These are phyloP conservation scores for Sextonia rubra DNA, from an alignment of 164 flowering plant species.

Conservation along the genomic window DNA sequence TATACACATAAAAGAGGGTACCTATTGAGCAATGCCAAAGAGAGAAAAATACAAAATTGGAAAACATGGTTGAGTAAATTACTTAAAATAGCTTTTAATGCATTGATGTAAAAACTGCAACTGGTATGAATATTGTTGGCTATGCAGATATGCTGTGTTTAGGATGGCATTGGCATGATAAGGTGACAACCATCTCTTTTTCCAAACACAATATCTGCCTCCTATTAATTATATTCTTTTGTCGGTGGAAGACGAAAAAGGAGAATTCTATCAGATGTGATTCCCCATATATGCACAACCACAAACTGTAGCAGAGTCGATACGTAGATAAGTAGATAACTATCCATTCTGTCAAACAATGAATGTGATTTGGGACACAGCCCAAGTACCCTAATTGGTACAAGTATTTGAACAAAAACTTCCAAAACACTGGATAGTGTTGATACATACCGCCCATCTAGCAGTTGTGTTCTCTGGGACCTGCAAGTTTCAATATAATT, in stretches of 20 bases:
- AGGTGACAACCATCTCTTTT: background rate
- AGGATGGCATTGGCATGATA: background rate
- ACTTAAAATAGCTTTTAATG: background rate
- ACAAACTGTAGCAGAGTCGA: no score
- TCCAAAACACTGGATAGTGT: background rate
- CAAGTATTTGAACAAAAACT: background rate
- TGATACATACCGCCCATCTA: background rate
- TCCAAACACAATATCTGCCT: background rate
- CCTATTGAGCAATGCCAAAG: background rate
- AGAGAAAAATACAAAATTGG: background rate
- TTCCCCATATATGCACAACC: no score
- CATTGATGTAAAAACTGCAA: background rate
- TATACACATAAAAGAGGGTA: background rate
- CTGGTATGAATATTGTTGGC: background rate
- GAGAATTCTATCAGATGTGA: no score
- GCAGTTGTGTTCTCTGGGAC: background rate
- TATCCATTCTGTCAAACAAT: background rate
- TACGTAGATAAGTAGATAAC: no score
- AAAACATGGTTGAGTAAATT: background rate
- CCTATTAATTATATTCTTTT: background rate
- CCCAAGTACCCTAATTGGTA: background rate
- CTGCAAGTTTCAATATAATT: background rate
- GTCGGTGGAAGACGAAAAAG: no score
- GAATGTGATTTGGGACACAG: background rate
- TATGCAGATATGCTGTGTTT: no score